Conservation (phyloP, 164 flowering plant genomes). For the Aristolochia fimbriata region DNA sequence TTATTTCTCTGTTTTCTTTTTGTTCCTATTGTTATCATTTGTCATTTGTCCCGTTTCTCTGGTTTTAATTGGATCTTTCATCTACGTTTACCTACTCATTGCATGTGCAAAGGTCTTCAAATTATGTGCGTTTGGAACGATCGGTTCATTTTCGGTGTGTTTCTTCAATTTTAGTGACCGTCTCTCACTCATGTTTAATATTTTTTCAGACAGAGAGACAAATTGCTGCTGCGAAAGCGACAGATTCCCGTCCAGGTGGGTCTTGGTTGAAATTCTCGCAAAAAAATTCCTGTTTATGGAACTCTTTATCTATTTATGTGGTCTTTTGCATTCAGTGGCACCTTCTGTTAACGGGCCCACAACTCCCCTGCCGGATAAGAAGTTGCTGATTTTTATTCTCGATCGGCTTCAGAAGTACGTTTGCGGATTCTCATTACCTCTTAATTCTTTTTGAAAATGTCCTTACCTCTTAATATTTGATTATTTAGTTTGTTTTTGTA, state of each 20-base stretch:
- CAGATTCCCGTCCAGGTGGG: constrained; percentile 42
- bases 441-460: too few species aligned
- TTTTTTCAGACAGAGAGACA: constrained; percentile 43
- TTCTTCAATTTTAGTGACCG: neutral
- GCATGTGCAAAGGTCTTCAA: neutral
- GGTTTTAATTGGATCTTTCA: neutral
- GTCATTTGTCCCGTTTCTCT: neutral
- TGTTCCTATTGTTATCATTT: neutral
- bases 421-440: neutral
- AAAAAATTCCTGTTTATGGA: neutral
- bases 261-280: constrained; percentile 4
- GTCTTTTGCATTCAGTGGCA: constrained; percentile 48
- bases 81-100: neutral
- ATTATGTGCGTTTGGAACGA: neutral
- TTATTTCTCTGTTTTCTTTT: neutral
- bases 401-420: constrained; percentile 59
- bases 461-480: neutral
- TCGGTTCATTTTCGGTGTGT: neutral
- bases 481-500: constrained; percentile 2
- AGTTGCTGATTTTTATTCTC: constrained; percentile 76
- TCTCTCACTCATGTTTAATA: neutral
- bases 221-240: constrained; percentile 36
- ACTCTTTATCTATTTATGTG: neutral
- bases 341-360: constrained; percentile 58
- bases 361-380: constrained; percentile 84